These are phyloP conservation scores for Tephrocybe sp. DNA, from an alignment of 768 basidiomycete genomes.

Conservation along the genomic window DNA sequence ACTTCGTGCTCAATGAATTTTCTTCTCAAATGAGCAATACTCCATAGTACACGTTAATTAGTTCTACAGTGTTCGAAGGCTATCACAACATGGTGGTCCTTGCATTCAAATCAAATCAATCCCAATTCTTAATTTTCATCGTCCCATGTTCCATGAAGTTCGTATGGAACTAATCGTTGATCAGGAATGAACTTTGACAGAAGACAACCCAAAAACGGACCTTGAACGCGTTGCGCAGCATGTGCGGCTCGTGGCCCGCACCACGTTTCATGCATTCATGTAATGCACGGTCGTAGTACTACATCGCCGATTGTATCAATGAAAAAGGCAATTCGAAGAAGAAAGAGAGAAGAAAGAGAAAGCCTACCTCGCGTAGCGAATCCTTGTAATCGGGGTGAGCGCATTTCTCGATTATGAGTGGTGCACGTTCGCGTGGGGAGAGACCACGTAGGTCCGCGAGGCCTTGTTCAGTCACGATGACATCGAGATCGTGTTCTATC, in stretches of 20 bases:
- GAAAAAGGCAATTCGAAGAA: neutral
- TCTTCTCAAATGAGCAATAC: too few species aligned
- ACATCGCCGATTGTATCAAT: neutral
- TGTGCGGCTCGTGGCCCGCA: constrained; percentile 47
- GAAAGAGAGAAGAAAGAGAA: constrained; percentile 1
- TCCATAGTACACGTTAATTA: too few species aligned
- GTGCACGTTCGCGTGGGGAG: constrained; percentile 44
- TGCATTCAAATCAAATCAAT: constrained; percentile 13
- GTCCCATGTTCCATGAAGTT: constrained; percentile 31
- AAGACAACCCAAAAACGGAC: neutral
- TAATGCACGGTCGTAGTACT: constrained; percentile 44
- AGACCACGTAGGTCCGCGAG: constrained; percentile 46
- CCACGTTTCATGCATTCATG: constrained; percentile 42
- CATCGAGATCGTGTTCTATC: constrained; percentile 45
- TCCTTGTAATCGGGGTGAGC: constrained; percentile 47
- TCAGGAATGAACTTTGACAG: neutral
- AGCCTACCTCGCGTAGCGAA: constrained; percentile 33
- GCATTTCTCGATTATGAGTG: constrained; percentile 45
- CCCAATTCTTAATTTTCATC: constrained; percentile 32
- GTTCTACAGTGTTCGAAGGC: too few species aligned
- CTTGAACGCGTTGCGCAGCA: constrained; percentile 30
- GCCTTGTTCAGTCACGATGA: constrained; percentile 49
- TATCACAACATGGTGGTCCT: too few species aligned
- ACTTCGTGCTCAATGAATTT: too few species aligned
- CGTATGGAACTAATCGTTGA: constrained; percentile 14